A percentile compares a stretch with the other conserved stretches of the same genome.
Conservation (phyloP, 1,284 basidiomycete species). For the Rhodotorula glutinis region DNA sequence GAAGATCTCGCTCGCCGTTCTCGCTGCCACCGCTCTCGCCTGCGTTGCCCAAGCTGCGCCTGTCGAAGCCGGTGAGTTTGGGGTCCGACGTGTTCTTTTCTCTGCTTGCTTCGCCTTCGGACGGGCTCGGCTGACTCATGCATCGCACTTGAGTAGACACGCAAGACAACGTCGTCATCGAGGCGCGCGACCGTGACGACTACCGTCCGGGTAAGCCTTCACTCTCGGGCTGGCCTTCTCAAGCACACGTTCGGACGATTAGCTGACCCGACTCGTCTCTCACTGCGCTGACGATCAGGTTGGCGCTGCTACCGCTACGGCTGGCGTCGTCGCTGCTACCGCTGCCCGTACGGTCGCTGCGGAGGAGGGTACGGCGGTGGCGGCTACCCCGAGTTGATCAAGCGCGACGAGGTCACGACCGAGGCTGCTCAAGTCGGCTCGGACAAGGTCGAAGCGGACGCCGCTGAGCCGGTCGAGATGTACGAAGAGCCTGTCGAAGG, state of each 20-base stretch:
- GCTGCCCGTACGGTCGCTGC: slow-evolving; percentile 3
- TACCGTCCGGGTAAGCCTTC: neutral
- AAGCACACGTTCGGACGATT: too few relatives aligned
- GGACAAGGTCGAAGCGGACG: neutral
- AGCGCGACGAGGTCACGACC: neutral
- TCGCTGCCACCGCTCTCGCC: neutral
- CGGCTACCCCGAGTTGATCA: neutral
- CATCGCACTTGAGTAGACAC: too few relatives aligned
- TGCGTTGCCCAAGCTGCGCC: neutral
- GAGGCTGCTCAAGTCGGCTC: neutral
- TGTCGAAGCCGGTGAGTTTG: neutral
- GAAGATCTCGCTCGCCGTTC: neutral
- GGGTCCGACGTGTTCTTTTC: neutral
- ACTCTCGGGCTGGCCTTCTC: too few relatives aligned
- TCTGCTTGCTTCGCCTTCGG: neutral
- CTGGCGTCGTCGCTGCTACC: neutral
- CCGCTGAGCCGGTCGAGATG: slow-evolving; percentile 1
- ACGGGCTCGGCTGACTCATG: too few relatives aligned
- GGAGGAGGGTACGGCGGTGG: neutral
- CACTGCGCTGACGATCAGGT: neutral
- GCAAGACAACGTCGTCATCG: neutral
- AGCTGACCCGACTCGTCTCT: neutral
- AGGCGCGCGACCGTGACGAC: neutral
- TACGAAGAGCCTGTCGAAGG: neutral
- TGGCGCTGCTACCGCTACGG: neutral